Base-by-base conservation (phyloP, 2,329 filamentous ascomycete genomes). In the Leptographium procerum region DNA sequence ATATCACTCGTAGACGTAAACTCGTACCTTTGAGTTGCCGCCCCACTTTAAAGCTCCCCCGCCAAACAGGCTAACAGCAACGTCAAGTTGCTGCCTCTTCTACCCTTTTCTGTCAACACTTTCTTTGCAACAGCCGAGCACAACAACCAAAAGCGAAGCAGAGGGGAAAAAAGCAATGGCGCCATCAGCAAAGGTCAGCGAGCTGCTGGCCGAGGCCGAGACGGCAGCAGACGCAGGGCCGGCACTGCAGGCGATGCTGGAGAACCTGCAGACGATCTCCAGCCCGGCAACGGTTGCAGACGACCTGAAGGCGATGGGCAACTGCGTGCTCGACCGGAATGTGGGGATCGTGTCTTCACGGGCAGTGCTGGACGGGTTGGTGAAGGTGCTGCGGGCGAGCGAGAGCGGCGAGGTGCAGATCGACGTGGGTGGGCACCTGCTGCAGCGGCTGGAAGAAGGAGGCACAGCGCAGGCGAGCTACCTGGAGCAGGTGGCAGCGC, bases 401-500 rank as follows among this genome's bases (percentile, higher is more conserved):
- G 71, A 78, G 43, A 79, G 83, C 64, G 71, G 83, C 48, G 82
- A 87, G 60, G 75, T 86, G 61, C 87, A 86, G 73, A 87, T 95
- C 66, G 81, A 85, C 63, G 87, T 91, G 52, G 91, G 88, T 65
- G 79, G 82, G 66, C 83, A 87, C 68, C 81, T 89, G n/a, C 80
- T 95, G 48, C 74, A 78, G 55, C 76, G 84, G 50, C 80, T 96
- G 56, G 79, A 69, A 72, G 87, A 19, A 13, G 29, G 40, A 7
- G 33, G 70, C 63, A 52, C 62, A 75, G 83, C 69, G 31, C 86
- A 72, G 72, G 87, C 69, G 34, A 88, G 86, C 2, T 94, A 90
- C 67, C 85, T 94, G 71, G 91, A 97, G 70, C 90, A 95, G 71
- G 84, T 88, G 66, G 88, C 87, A 7, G 77, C 83, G 51, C 78